These are phyloP conservation scores for Trichomonas tenax DNA, from an alignment of 208 protist genomes.

Conservation along the genomic window DNA sequence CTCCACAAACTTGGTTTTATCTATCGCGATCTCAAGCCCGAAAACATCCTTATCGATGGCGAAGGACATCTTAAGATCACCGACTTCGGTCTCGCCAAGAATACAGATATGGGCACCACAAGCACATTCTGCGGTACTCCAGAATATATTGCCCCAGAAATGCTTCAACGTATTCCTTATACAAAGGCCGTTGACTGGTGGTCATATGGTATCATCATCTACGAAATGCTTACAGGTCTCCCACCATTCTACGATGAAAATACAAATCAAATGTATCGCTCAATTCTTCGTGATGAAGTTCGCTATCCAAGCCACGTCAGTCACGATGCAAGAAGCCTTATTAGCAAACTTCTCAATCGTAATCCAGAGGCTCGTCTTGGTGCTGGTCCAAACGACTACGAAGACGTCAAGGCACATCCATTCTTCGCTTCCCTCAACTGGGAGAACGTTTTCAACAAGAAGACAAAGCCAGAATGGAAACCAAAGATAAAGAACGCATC, in stretches of 20 bases:
- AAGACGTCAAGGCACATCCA: conserved; percentile 30
- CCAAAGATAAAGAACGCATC: background rate
- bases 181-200: conserved; percentile 1
- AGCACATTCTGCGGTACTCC: conserved; percentile 22
- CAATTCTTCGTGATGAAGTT: background rate
- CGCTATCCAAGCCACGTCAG: background rate
- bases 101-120: conserved; percentile 8
- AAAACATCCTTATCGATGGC: conserved; percentile 32
- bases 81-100: conserved; percentile 47
- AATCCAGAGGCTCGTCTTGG: conserved; percentile 24
- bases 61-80: conserved; percentile 33
- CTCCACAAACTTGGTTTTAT: conserved; percentile 31
- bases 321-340: background rate
- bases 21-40: conserved; percentile 33
- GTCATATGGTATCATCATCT: background rate
- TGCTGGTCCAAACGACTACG: background rate
- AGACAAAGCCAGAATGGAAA: background rate
- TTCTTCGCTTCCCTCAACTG: conserved; percentile 30
- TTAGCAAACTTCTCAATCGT: conserved; percentile 21
- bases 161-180: background rate
- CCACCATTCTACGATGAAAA: conserved; percentile 19
- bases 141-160: conserved; percentile 20
- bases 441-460: background rate
- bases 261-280: background rate
- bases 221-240: background rate